Evolutionary conservation across 768 basidiomycete species (phyloP), one percentile per base, ranked within the genome.

Genomic region (Albatrellus ellisii): DNA sequence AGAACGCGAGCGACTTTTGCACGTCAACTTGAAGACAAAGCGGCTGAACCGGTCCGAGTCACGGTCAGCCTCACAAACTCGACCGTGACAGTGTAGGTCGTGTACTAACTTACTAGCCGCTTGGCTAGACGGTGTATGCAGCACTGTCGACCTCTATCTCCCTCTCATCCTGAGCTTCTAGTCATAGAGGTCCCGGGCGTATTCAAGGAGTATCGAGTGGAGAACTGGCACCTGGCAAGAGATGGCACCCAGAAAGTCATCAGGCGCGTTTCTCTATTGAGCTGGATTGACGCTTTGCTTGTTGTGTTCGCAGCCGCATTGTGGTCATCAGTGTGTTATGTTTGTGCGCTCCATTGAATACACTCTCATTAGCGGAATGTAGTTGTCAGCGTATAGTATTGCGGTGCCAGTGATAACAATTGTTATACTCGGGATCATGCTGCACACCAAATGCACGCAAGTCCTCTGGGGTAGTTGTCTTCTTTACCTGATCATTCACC

Each of bases 161-260:
- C 59, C 45, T 55, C 56, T 33, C 58, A 66, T 36, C 78, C 77
- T 39, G 70, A 82, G 52, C 63, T 81, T 46, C 61, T 62, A 6
- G 52, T 79, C 29, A 51, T 68, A 34, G 56, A 65, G 27, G 62
- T 57, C 47, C 61, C 63, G 28, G 69, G 65, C 20, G 36, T 48
- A 14, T 75, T 64, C 54, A 61, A 60, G 36, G 80, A 85, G 54
- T 82, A 77, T 45, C 66, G 73, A 39, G 63, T 83, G 20, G 70
- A 75, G 44, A 69, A 75, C 43, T 65, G 64, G 65, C 67, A 58
- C 11, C 46, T 70, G 22, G 60, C 62, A 28, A 66, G 64, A 22
- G 59, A 68, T 52, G 68, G 67, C 1, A 64, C 56, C 41, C 54
- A 62, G 11, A 55, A 45, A 31, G 46, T 64, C 25, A 44, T 66